phyloP scores from a whole-genome alignment of 371 early-diverging fungal genomes.

The Umbelopsis sp. region DNA sequence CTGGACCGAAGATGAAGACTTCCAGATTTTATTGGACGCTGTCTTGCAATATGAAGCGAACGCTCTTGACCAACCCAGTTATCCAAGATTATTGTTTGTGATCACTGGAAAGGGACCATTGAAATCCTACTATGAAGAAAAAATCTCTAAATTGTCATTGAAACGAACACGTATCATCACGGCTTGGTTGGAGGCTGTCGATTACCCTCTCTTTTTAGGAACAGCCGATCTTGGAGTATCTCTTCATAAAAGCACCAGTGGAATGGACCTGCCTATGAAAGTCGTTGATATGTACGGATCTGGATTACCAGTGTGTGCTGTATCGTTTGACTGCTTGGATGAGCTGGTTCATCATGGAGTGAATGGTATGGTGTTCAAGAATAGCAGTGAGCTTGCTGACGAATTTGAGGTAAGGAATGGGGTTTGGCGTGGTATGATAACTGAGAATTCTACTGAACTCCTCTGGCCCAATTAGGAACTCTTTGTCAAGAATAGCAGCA shows the following conservation, averaged over 20 bases:
- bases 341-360: slow-evolving; percentile 78
- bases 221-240: slow-evolving; percentile 92
- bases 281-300: slow-evolving; percentile 98
- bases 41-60: slow-evolving; percentile 57
- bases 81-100: slow-evolving; percentile 75
- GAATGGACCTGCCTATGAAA: slow-evolving; percentile 97
- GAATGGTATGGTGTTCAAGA: slow-evolving; percentile 83
- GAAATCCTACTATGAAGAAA: slow-evolving; percentile 67
- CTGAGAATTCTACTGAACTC: neutral
- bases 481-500: slow-evolving; percentile 38
- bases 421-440: too few relatives aligned
- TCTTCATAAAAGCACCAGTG: slow-evolving; percentile 90
- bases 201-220: slow-evolving; percentile 86
- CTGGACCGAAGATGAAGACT: slow-evolving; percentile 98
- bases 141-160: slow-evolving; percentile 58
- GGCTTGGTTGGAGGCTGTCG: slow-evolving; percentile 80
- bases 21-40: slow-evolving; percentile 78
- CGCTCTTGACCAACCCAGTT: slow-evolving; percentile 28
- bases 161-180: slow-evolving; percentile 70
- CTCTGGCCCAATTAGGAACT: slow-evolving; percentile 34
- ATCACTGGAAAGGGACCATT: slow-evolving; percentile 95
- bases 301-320: slow-evolving; percentile 89
- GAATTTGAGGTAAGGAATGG: slow-evolving; percentile 45
- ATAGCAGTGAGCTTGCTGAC: slow-evolving; percentile 65
- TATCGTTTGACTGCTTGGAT: slow-evolving; percentile 69